A percentile compares a stretch with the other conserved stretches of the same genome.
Conservation (phyloP, 139 green algal genomes). For the Chlorella sp. region DNA sequence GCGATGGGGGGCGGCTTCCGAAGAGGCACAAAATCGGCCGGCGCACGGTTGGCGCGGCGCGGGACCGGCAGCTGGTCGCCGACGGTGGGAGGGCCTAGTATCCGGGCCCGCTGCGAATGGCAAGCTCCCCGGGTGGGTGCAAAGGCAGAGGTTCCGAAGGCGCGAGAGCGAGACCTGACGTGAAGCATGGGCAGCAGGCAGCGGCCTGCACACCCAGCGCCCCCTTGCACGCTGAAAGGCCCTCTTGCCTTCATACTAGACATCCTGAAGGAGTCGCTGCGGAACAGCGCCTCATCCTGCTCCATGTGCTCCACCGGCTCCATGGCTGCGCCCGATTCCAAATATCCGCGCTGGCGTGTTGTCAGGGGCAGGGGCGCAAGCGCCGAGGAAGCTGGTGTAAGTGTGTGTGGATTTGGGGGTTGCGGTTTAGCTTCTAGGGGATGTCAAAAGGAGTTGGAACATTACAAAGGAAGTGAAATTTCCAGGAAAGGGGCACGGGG, state of each 20-base stretch:
- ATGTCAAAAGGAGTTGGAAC: too few relatives aligned
- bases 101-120: not conserved
- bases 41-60: not conserved
- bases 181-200: not conserved
- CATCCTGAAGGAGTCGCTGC: conserved; percentile 78
- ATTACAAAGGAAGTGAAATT: too few relatives aligned
- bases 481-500: too few relatives aligned
- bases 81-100: not conserved
- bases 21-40: not conserved
- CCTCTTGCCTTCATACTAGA: conserved; percentile 77
- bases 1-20: not conserved
- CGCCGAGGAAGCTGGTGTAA: too few relatives aligned
- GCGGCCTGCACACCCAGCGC: not conserved
- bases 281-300: conserved; percentile 55
- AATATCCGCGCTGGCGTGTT: not conserved
- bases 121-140: not conserved
- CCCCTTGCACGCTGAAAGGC: not conserved
- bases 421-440: too few relatives aligned
- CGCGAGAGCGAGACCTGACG: not conserved
- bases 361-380: too few relatives aligned
- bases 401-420: too few relatives aligned
- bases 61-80: not conserved
- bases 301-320: too few relatives aligned
- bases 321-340: not conserved
- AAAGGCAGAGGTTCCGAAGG: not conserved